Evolutionary conservation across 768 basidiomycete genomes (phyloP), one percentile per base, ranked within the genome.

Genomic region (Hydnum rufescens): DNA sequence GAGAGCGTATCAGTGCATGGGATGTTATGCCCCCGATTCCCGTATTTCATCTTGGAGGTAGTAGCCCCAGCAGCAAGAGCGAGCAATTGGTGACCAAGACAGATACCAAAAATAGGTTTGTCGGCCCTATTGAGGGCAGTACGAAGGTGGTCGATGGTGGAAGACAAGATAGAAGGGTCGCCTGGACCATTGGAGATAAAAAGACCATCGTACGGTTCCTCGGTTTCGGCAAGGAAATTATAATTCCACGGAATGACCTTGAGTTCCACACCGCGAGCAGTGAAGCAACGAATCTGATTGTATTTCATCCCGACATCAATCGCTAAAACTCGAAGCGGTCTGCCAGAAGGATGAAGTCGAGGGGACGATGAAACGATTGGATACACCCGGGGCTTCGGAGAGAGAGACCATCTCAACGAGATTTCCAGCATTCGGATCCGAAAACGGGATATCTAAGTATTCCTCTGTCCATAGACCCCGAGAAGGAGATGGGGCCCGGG

Each of bases 221-320:
- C 88, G 1, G 71, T 65, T 28, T 65, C 57, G 19, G 68, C 54
- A 26, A 83, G 68, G 64, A 92, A 88, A 67, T 97, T 83, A 64
- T 92, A 86, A 63, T 97, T 73, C 93, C 93, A 99, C 26, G 95
- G 92, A 4, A 97, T 85, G 51, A 96, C 88, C 67, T 97, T 96
- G 63, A 97, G 72, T 65, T 97, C 88, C 32, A 96, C 77, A 48
- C 95, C 95, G 31, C 95, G 82, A 32, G 77, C 71, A 42, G 76
- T 77, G 68, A 99, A 96, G 70, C 95, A 99, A 31, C 95, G 76
- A 59, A 97, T 90, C 66, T 99, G 95, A 66, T 97, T 97, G 71
- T 85, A 95, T 67, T 99, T 99, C 87, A 97, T 97, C n/a, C 95
- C 95, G 49, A 97, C 93, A 64, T 99, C 95, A 54, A 97, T 68